Evolutionary conservation across 2,329 filamentous ascomycete genomes (phyloP).

Genomic region (Xylaria sp.): DNA sequence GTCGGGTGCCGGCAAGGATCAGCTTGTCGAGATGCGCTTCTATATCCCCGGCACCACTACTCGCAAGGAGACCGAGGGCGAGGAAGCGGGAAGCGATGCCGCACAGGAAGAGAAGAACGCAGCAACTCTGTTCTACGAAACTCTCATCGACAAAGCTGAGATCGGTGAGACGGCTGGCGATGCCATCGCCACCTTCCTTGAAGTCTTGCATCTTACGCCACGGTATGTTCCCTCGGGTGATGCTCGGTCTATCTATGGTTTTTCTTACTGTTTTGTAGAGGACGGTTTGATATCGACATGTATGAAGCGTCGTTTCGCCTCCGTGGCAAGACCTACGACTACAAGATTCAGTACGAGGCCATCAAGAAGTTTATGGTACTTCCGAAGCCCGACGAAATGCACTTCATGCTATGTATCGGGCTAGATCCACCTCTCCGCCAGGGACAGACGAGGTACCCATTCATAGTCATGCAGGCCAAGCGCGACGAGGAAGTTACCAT

Average conservation of each 20-base stretch:
- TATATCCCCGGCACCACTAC: constrained; percentile 93
- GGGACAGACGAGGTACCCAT: constrained; percentile 96
- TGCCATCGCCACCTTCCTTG: constrained; percentile 95
- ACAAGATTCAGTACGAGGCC: constrained; percentile 98
- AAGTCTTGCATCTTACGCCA: constrained; percentile 94
- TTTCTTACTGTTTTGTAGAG: constrained; percentile 57
- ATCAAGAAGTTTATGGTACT: constrained; percentile 99
- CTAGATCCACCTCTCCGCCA: constrained; percentile 93
- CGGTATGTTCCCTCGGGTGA: constrained; percentile 55
- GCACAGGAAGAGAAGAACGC: constrained; percentile 89
- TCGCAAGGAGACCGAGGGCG: constrained; percentile 73
- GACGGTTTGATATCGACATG: constrained; percentile 99
- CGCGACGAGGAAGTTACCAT: constrained; percentile 96
- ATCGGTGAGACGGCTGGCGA: constrained; percentile 99
- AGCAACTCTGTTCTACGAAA: constrained; percentile 97
- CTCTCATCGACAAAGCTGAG: constrained; percentile 96
- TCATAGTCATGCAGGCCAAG: constrained; percentile 99
- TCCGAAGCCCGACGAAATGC: constrained; percentile 96
- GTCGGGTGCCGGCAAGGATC: constrained; percentile 84
- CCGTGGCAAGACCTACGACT: constrained; percentile 98
- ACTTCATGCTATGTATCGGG: constrained; percentile 92
- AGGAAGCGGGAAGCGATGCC: constrained; percentile 69
- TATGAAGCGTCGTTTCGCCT: constrained; percentile 97
- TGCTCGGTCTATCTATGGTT: background rate
- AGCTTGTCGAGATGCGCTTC: constrained; percentile 98